Evolutionary conservation across 306 rosid genomes (phyloP), one percentile per base, ranked within the genome.

Genomic region (Medicago arabica): DNA sequence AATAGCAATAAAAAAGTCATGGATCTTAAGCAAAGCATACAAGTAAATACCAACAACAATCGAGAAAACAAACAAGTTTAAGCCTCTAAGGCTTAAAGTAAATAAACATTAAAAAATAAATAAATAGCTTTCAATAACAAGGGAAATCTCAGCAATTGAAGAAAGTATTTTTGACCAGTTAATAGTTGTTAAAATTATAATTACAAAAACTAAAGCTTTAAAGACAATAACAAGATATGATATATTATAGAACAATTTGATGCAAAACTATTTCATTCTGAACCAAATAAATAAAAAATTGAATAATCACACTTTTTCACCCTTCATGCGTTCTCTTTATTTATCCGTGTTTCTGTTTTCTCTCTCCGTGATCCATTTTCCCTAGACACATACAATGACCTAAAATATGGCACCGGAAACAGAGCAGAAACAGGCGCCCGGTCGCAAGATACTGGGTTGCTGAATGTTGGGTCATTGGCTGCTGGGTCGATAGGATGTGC

Each of bases 361-460:
- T 60, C 41, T 60, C 66, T 60, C 41, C 40, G 13, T 25, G 66
- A 60, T 60, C 66, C 39, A 28, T 60, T 60, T 60, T 2, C 40
- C 66, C 66, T 40, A 60, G 66, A 60, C 66, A 60, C 66, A 60
- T 13, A 28, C 66, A 60, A 60, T 12, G 18, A 60, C 41, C 41
- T 28, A 34, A 6, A 7, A 60, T 28, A 60, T 2, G 19, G 41
- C 66, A 8, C 66, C 41, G 17, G 40, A 60, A 60, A 31, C 41
- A 60, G 40, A 14, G 7, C 16, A 60, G 18, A 60, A 60, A 60
- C 11, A 28, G 11, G 66, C 41, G 2, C 6, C 66, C 4, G 66
- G 41, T 28, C 6, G 41, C 39, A 10, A 60, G 41, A 60, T 60
- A 41, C 66, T 60, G 17, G 66, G 40, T 28, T 60, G 41, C 66